A percentile compares a stretch with the other conserved stretches of the same genome.
These are phyloP conservation scores for Diaporthe nobilis DNA, from an alignment of 2,329 filamentous ascomycete species.

Conservation along the genomic window DNA sequence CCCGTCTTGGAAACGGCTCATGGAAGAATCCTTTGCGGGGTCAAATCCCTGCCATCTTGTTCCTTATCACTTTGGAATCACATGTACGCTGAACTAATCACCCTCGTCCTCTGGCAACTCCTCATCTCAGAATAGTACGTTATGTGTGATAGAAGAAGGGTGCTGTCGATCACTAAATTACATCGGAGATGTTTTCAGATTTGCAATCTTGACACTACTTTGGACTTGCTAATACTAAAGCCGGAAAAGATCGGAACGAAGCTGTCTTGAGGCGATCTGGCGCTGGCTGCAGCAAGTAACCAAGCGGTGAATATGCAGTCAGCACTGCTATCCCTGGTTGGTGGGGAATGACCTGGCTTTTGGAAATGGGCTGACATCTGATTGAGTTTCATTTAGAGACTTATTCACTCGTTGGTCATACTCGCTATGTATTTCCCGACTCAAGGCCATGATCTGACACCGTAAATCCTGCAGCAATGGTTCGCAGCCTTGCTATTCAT, in stretches of 20 bases:
- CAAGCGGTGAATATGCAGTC: conserved; percentile 9
- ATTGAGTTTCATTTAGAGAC: neutral
- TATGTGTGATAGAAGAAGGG: neutral
- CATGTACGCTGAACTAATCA: too few relatives aligned
- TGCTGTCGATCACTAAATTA: neutral
- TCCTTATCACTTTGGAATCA: neutral
- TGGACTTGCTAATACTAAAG: neutral
- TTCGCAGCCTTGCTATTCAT: neutral
- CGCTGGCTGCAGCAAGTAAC: conserved; percentile 1
- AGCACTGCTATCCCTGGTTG: neutral
- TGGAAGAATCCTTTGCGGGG: neutral
- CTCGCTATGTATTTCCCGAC: neutral
- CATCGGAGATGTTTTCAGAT: neutral
- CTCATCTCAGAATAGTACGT: neutral
- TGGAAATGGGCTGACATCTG: neutral
- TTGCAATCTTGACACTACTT: too few relatives aligned
- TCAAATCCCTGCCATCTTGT: neutral
- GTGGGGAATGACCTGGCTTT: neutral
- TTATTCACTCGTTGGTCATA: neutral
- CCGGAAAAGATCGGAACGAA: neutral
- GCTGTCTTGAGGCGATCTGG: neutral
- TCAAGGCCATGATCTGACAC: neutral
- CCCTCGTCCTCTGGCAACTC: neutral
- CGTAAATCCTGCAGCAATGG: neutral
- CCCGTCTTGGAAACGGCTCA: neutral